Evolutionary conservation across 2,329 filamentous ascomycete genomes (phyloP), one percentile per base, ranked within the genome.

Genomic region (Colletotrichum incanum): DNA sequence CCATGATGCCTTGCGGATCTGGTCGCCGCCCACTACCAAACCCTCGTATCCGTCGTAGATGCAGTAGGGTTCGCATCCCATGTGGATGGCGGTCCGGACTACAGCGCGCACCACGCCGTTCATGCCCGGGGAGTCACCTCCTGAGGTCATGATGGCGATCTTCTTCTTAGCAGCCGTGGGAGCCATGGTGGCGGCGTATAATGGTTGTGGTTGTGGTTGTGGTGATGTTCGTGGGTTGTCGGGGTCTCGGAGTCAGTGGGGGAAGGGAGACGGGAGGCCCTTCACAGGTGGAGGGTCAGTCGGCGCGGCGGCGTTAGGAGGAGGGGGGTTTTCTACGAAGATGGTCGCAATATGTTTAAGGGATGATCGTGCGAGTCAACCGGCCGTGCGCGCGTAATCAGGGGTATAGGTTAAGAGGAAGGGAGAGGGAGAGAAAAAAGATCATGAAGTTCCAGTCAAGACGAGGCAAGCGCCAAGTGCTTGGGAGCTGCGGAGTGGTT

Each of bases 1-100:
- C 96, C 96, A 98, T 62, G 90, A 85, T 90, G 97, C 94, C 84
- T 94, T 90, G 77, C 90, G 91, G 84, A 99, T 98, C 84, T 96
- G 91, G 80, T 95, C 89, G 58, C 94, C 95, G 77, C 96, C 96
- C 76, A 93, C 90, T 37, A 99, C 96, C 65, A 99, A 88, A 52
- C 96, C 96, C 80, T 98, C 95, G 84, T 99, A 99, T 73, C 96
- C 96, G 83, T 98, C 96, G 83, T 96, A 96, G 80, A 96, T 86
- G 77, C 92, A 94, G 78, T 90, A 96, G 73, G 93, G 89, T 77
- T 95, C 93, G 80, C 93, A 96, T 73, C 90, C 92, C 82, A 93
- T 90, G 82, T 96, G 91, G 76, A 98, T 94, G 62, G 95, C 91
- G 89, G 95, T 98, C 76, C 96, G 93, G 71, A 99, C 94, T 37